Base-by-base conservation (phyloP, 768 basidiomycete species). In the Pholiota conissans region DNA sequence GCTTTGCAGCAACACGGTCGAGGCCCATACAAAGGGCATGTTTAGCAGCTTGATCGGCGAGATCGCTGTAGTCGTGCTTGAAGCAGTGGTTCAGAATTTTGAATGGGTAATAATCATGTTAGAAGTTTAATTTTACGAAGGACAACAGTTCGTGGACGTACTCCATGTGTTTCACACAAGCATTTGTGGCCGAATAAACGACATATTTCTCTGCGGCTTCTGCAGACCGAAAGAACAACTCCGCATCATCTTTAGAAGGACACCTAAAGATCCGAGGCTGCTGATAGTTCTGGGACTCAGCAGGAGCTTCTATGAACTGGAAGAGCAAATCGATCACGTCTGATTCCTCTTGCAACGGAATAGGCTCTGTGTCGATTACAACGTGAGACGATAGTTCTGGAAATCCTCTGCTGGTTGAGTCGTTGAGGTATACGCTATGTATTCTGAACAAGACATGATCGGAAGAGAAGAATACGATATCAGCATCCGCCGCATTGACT, bases 121-220 rank as follows among this genome's bases (percentile, higher is more conserved):
- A n/a, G n/a, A n/a, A n/a, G n/a, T n/a, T n/a, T n/a, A n/a, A n/a
- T n/a, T n/a, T n/a, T n/a, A n/a, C n/a, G n/a, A n/a, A n/a, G n/a
- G n/a, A n/a, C n/a, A n/a, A n/a, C n/a, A n/a, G n/a, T n/a, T n/a
- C n/a, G n/a, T n/a, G n/a, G n/a, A n/a, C n/a, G n/a, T n/a, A n/a
- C n/a, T n/a, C n/a, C 60, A 68, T 59, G 26, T 49, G 22, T 9
- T 61, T 55, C 3, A 49, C 45, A 30, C 61, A 66, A 9, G 62
- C 42, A 13, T 59, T 62, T 60, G 66, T 68, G 14, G 67, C 65
- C 10, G 57, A 40, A 52, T 59, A 65, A 2, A 66, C 62, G 18
- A 53, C 55, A 45, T 68, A 68, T 32, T 65, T 66, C 48, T 68
- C 60, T 11, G 63, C 67, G 3, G 67, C 67, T 42, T 68, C 67